These are phyloP conservation scores for Aegilops speltoides DNA, from an alignment of 176 grass and related monocot species.

Conservation along the genomic window DNA sequence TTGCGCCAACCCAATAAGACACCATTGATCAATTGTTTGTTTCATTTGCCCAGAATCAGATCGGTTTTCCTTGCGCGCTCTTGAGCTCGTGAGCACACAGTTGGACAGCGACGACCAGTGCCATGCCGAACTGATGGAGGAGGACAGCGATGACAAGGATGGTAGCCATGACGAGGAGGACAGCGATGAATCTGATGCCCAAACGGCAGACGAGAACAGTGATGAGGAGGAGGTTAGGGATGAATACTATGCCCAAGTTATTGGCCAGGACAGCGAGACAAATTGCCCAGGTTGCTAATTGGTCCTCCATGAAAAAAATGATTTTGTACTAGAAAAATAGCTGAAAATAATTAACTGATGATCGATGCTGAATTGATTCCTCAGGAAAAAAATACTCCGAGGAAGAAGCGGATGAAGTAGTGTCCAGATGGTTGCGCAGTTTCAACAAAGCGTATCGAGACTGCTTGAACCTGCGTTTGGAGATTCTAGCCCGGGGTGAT, in stretches of 20 bases:
- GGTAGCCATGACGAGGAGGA: not conserved
- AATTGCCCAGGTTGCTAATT: conserved; percentile 1
- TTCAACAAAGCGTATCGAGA: not conserved
- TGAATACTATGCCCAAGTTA: not conserved
- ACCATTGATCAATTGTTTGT: not conserved
- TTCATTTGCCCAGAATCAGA: not conserved
- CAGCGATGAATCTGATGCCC: not conserved
- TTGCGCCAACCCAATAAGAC: not conserved
- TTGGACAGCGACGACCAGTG: not conserved
- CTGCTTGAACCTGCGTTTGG: not conserved
- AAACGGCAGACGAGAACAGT: too few relatives aligned
- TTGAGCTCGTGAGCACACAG: not conserved
- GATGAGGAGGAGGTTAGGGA: not conserved
- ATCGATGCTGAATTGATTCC: not conserved
- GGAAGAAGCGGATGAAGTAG: not conserved
- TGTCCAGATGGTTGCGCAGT: not conserved
- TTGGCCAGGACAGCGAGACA: not conserved
- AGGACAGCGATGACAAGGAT: not conserved
- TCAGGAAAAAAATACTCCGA: not conserved
- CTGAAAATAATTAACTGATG: not conserved
- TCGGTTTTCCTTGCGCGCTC: not conserved
- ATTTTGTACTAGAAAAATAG: not conserved
- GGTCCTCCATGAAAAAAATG: not conserved
- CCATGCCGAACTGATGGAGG: not conserved
- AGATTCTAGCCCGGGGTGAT: conserved; percentile 1